Conservation (phyloP, 2,329 filamentous ascomycete species). For the Decorospora gaudefroyi region DNA sequence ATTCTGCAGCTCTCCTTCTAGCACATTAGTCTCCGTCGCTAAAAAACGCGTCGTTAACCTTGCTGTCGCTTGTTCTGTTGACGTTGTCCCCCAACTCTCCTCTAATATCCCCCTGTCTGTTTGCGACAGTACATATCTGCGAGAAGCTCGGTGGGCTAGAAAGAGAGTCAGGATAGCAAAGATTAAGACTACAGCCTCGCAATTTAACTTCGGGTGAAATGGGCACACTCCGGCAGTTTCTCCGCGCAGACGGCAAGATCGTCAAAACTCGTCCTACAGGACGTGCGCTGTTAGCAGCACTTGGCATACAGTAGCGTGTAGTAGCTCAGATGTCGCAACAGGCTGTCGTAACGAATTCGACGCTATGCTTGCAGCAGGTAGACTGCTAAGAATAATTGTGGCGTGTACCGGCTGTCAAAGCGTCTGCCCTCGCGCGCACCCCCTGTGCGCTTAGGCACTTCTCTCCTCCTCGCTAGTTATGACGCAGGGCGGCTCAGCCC, state of each 20-base stretch:
- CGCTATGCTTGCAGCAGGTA: background rate
- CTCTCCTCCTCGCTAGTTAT: too few relatives aligned
- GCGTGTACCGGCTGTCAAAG: too few relatives aligned
- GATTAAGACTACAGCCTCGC: background rate
- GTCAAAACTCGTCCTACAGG: slow-evolving; percentile 1
- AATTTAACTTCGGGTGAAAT: background rate
- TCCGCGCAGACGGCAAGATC: background rate
- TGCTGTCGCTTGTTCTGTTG: slow-evolving; percentile 2
- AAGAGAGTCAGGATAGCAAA: background rate
- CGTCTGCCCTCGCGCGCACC: too few relatives aligned
- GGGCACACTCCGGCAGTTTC: background rate
- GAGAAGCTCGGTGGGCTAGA: background rate
- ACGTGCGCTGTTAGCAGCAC: background rate
- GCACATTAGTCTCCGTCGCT: background rate
- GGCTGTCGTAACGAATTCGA: background rate
- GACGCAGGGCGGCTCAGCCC: too few relatives aligned
- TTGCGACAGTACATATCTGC: background rate
- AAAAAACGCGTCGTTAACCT: background rate
- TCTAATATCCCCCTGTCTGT: background rate
- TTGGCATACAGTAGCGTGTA: background rate
- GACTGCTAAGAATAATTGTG: too few relatives aligned
- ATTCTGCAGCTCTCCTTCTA: background rate
- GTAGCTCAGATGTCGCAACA: slow-evolving; percentile 3
- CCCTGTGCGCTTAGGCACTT: too few relatives aligned
- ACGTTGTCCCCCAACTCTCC: background rate